Conservation (phyloP, 177 flowering plant genomes). For the Telopea speciosissima region DNA sequence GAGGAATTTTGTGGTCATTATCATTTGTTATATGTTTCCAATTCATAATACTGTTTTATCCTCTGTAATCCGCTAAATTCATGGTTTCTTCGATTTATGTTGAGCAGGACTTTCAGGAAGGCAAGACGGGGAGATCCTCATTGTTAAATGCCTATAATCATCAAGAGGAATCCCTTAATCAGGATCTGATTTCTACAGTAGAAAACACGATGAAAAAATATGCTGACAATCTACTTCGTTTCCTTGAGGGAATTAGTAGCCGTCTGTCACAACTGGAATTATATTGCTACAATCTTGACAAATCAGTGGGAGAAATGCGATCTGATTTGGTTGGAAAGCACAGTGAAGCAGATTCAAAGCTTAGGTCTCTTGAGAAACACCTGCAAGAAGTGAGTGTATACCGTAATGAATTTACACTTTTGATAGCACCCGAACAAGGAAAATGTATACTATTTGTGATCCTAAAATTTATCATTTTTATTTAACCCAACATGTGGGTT, state of each 20-base stretch:
- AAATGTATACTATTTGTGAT: too few species aligned
- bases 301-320: slow-evolving; percentile 81
- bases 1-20: neutral
- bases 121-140: slow-evolving; percentile 50
- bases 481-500: neutral
- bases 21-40: too few species aligned
- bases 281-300: slow-evolving; percentile 87
- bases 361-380: slow-evolving; percentile 86
- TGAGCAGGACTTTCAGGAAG: slow-evolving; percentile 68
- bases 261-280: slow-evolving; percentile 82
- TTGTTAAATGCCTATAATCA: slow-evolving; percentile 45
- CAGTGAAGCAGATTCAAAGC: slow-evolving; percentile 70
- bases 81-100: neutral
- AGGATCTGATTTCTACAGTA: slow-evolving; percentile 51
- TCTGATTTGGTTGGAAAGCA: slow-evolving; percentile 69
- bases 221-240: slow-evolving; percentile 76
- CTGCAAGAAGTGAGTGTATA: slow-evolving; percentile 69
- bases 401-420: neutral
- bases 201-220: slow-evolving; percentile 84
- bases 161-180: slow-evolving; percentile 57
- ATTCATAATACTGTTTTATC: neutral
- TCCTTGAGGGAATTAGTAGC: slow-evolving; percentile 91
- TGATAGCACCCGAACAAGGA: neutral
- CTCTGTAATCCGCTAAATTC: neutral
- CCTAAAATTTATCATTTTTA: neutral